Percentiles rank a stretch among this genome's conserved stretches.
Conservation (phyloP, 129 eudicot genomes). For the Mikania micrantha region DNA sequence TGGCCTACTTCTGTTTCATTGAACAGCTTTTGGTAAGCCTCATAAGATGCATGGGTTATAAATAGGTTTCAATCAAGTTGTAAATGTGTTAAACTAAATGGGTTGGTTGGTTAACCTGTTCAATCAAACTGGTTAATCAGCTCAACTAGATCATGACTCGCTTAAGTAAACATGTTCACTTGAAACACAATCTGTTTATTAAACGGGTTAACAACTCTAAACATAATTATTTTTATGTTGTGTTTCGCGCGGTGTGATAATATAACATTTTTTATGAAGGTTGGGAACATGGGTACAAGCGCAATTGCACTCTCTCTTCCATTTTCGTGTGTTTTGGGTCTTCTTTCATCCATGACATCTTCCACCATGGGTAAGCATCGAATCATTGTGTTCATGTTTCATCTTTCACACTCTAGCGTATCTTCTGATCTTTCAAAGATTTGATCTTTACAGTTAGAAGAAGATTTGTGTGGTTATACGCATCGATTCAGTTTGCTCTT, state of each 20-base stretch:
- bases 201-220: too few species aligned
- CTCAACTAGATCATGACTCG: too few species aligned
- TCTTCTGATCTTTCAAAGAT: background rate
- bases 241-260: background rate
- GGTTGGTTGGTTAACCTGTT: too few species aligned
- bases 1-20: slow-evolving; percentile 86
- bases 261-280: slow-evolving; percentile 33
- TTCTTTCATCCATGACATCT: slow-evolving; percentile 76
- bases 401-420: background rate
- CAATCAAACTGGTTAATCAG: too few species aligned
- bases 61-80: too few species aligned
- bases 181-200: too few species aligned
- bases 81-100: too few species aligned
- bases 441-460: slow-evolving; percentile 45
- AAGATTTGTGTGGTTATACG: slow-evolving; percentile 78
- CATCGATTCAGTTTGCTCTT: slow-evolving; percentile 67
- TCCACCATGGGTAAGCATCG: slow-evolving; percentile 76
- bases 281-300: slow-evolving; percentile 63
- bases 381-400: background rate
- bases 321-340: slow-evolving; percentile 83
- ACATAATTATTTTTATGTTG: too few species aligned
- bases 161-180: too few species aligned
- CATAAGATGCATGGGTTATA: too few species aligned
- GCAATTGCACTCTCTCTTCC: slow-evolving; percentile 92
- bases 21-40: slow-evolving; percentile 81